Percentiles rank a stretch among this genome's conserved stretches.
phyloP scores from a whole-genome alignment of 768 basidiomycete species.

The Suillus fuscotomentosus region DNA sequence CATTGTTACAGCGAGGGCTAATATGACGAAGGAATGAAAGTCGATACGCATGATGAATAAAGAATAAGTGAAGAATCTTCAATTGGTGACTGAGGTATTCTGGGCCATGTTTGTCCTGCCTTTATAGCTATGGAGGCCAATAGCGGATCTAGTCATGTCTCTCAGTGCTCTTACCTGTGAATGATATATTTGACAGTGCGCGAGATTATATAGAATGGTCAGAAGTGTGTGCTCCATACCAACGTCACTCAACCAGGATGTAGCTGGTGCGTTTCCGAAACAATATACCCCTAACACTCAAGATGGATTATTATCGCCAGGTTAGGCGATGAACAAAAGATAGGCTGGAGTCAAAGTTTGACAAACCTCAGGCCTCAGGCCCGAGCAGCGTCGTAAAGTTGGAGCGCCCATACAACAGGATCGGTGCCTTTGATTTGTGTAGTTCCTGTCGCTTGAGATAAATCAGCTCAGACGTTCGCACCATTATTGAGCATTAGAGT shows the following conservation, averaged over 20 bases:
- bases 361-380: no score
- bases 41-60: background rate
- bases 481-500: background rate
- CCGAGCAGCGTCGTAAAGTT: no score
- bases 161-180: background rate
- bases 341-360: background rate
- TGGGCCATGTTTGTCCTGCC: background rate
- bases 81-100: background rate
- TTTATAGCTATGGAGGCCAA: background rate
- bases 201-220: background rate
- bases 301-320: background rate
- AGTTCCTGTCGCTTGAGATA: background rate
- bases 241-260: background rate
- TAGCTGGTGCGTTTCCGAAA: background rate
- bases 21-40: background rate
- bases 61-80: background rate
- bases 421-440: background rate
- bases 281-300: no score
- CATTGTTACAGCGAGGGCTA: background rate
- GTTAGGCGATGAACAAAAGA: background rate
- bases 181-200: background rate
- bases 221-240: background rate
- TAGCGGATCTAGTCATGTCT: background rate
- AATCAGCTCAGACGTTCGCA: background rate
- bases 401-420: background rate